Conservation (phyloP, 2,329 filamentous ascomycete genomes). For the Pseudogymnoascus sp. region DNA sequence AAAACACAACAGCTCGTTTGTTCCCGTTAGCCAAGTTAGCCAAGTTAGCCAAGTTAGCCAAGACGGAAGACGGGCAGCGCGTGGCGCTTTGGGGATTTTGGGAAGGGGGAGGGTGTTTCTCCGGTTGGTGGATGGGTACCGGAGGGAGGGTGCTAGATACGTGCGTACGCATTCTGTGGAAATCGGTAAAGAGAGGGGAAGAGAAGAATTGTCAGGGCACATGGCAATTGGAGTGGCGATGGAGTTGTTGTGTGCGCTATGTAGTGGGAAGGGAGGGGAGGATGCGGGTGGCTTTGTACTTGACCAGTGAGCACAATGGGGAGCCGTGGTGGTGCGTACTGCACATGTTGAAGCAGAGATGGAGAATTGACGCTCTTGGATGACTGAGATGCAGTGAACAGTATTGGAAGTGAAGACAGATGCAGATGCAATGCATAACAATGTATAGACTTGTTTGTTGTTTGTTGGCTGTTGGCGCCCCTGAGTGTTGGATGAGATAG, state of each 20-base stretch:
- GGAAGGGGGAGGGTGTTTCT: not conserved
- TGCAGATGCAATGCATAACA: not conserved
- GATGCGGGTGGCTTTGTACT: not conserved
- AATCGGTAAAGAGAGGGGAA: not conserved
- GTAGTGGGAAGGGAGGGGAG: not conserved
- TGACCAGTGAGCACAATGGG: not conserved
- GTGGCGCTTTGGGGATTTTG: not conserved
- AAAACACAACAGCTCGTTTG: not conserved
- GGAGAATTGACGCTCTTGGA: not conserved
- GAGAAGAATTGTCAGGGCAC: not conserved
- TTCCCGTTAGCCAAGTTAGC: not conserved
- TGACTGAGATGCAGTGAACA: not conserved
- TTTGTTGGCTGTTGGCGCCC: too few species aligned
- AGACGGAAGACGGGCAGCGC: not conserved
- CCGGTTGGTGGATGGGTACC: not conserved
- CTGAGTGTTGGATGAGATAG: not conserved
- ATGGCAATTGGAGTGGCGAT: not conserved
- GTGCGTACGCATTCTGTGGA: not conserved
- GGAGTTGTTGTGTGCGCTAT: not conserved
- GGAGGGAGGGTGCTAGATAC: not conserved
- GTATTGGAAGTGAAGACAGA: not conserved
- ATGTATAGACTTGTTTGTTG: not conserved
- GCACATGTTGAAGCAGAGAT: not conserved
- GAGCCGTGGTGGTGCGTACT: not conserved
- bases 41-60: not conserved